These are phyloP conservation scores for Xylaria sp. DNA, from an alignment of 2,329 filamentous ascomycete genomes.

Conservation along the genomic window DNA sequence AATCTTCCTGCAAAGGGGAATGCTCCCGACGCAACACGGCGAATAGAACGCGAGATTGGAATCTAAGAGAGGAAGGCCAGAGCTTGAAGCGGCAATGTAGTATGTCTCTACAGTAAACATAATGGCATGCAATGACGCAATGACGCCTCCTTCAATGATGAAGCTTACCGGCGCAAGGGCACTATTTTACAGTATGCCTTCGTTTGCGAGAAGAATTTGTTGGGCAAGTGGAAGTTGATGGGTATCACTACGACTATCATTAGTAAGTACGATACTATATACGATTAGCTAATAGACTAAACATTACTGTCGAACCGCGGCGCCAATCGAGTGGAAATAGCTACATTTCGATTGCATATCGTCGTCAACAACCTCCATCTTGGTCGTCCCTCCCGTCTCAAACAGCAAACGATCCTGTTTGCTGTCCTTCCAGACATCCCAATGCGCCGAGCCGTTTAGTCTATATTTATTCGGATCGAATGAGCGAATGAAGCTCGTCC, in stretches of 20 bases:
- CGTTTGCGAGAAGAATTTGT: background rate
- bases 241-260: constrained; percentile 14
- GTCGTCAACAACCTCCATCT: constrained; percentile 58
- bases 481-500: constrained; percentile 76
- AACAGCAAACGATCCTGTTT: constrained; percentile 56
- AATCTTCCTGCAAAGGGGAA: background rate
- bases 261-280: background rate
- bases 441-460: constrained; percentile 41
- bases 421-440: constrained; percentile 43
- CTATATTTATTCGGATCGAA: constrained; percentile 70
- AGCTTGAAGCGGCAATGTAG: background rate
- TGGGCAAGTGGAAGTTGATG: background rate
- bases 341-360: constrained; percentile 57
- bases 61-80: background rate
- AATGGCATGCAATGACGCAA: background rate
- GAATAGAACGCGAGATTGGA: background rate
- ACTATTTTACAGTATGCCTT: background rate
- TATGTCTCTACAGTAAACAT: too few species aligned
- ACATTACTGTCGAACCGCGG: constrained; percentile 57
- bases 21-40: background rate
- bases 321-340: constrained; percentile 62
- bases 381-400: constrained; percentile 54
- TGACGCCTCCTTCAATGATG: background rate
- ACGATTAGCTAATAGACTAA: constrained; percentile 3
- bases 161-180: background rate